A percentile compares a stretch with the other conserved stretches of the same genome.
Conservation (phyloP, 129 eudicot genomes). For the Smallanthus sonchifolius region DNA sequence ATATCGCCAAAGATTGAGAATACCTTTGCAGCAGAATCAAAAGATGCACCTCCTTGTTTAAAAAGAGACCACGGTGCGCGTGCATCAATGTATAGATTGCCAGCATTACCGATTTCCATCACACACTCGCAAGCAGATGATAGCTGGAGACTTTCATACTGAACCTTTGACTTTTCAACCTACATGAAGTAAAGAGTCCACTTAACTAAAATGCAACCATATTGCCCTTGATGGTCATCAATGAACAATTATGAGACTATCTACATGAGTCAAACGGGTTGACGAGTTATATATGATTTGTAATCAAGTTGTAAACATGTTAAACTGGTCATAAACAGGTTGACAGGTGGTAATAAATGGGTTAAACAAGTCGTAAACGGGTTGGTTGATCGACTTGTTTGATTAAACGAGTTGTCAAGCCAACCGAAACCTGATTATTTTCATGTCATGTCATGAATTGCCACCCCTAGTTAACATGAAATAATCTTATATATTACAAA, state of each 20-base stretch:
- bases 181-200: conserved; percentile 12
- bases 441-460: neutral
- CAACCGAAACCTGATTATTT: neutral
- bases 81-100: conserved; percentile 81
- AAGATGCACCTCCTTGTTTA: conserved; percentile 81
- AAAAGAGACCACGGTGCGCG: conserved; percentile 97
- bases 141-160: conserved; percentile 62
- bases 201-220: neutral
- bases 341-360: neutral
- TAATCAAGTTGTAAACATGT: neutral
- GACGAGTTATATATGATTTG: neutral
- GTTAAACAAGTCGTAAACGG: neutral
- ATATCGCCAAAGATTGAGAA: neutral
- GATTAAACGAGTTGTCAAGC: neutral
- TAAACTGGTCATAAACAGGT: neutral
- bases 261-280: neutral
- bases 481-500: neutral
- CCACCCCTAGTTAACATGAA: neutral
- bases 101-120: conserved; percentile 82
- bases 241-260: neutral
- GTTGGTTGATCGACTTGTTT: neutral
- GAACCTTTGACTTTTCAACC: conserved; percentile 70
- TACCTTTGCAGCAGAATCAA: conserved; percentile 89
- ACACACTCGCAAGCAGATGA: conserved; percentile 97
- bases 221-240: neutral